phyloP scores from a whole-genome alignment of 768 basidiomycete genomes.

The Lentinula raphanica region DNA sequence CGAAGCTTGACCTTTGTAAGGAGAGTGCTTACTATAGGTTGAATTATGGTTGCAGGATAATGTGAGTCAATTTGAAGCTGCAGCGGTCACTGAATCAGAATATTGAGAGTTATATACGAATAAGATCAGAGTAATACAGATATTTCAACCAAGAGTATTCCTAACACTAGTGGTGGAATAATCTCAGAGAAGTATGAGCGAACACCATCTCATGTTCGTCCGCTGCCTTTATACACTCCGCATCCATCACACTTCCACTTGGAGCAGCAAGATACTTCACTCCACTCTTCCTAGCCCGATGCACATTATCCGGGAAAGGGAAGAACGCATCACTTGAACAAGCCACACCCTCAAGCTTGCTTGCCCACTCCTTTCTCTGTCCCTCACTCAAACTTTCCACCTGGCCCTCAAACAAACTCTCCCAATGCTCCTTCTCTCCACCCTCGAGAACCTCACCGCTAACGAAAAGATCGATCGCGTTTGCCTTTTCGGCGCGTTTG shows the following conservation, averaged over 20 bases:
- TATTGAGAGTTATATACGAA: too few species aligned
- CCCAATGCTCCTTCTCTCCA: constrained; percentile 88
- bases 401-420: constrained; percentile 70
- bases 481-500: constrained; percentile 97
- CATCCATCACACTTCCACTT: constrained; percentile 95
- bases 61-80: too few species aligned
- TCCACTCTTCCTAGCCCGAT: constrained; percentile 87
- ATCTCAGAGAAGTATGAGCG: constrained; percentile 77
- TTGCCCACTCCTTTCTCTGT: constrained; percentile 74
- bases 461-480: constrained; percentile 96
- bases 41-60: too few species aligned
- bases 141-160: too few species aligned
- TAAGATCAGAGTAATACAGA: too few species aligned
- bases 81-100: too few species aligned
- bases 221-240: constrained; percentile 92
- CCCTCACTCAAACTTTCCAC: constrained; percentile 60
- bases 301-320: constrained; percentile 99
- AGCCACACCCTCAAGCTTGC: constrained; percentile 74
- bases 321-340: constrained; percentile 99
- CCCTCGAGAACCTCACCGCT: constrained; percentile 85
- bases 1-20: too few species aligned
- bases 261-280: constrained; percentile 90
- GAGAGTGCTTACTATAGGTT: too few species aligned
- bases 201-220: constrained; percentile 92
- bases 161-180: constrained; percentile 72